phyloP scores from a whole-genome alignment of 345 rosid species.

The Lepidium didymum region DNA sequence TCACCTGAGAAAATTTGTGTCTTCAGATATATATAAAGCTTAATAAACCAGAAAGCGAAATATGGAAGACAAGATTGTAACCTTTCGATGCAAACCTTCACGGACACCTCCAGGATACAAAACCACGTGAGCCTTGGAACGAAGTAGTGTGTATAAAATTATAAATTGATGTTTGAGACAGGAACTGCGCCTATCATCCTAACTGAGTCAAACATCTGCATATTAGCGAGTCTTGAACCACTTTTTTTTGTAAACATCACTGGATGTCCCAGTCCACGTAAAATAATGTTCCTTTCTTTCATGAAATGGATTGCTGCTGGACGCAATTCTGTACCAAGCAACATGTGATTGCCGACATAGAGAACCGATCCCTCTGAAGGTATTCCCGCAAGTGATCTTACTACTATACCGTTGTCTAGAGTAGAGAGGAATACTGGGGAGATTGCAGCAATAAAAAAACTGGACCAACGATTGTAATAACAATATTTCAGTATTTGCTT shows the following conservation, averaged over 20 bases:
- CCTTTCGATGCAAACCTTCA: no score
- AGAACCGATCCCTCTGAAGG: constrained; percentile 76
- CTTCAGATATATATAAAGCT: no score
- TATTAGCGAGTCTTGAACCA: constrained; percentile 34
- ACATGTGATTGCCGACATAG: constrained; percentile 69
- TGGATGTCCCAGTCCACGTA: constrained; percentile 75
- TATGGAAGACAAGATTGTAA: no score
- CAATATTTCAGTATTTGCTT: not conserved
- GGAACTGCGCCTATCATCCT: constrained; percentile 63
- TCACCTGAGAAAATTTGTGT: no score
- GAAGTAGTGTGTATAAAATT: constrained; percentile 52
- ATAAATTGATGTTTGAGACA: constrained; percentile 49
- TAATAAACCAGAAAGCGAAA: no score
- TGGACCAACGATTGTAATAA: constrained; percentile 12
- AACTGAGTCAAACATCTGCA: constrained; percentile 33
- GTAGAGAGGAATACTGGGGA: constrained; percentile 63
- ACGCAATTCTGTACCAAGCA: constrained; percentile 52
- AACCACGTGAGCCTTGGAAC: constrained; percentile 68
- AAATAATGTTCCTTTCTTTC: constrained; percentile 44
- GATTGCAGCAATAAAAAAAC: constrained; percentile 30
- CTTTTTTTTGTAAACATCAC: constrained; percentile 31
- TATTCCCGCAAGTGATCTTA: constrained; percentile 69
- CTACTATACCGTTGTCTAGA: constrained; percentile 55
- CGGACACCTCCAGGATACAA: no score
- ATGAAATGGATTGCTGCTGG: constrained; percentile 40